phyloP scores from a whole-genome alignment of 2,329 filamentous ascomycete genomes.

The Phialophora chinensis region DNA sequence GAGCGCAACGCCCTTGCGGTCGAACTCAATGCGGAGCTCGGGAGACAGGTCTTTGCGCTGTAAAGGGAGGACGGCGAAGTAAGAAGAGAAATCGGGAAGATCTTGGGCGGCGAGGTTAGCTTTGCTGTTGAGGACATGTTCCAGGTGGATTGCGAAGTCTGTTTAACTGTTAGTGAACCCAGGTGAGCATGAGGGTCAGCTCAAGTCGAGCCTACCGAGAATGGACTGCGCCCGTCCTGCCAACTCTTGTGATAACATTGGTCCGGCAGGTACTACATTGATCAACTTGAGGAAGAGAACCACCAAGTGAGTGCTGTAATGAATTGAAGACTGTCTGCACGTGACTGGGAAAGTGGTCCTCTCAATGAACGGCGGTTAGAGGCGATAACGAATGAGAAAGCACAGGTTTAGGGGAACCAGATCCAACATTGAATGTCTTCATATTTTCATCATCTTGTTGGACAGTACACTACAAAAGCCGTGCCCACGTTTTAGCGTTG shows the following conservation, averaged over 20 bases:
- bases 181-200: neutral
- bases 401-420: neutral
- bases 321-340: neutral
- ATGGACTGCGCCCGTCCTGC: conserved; percentile 28
- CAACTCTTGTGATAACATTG: conserved; percentile 25
- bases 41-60: conserved; percentile 30
- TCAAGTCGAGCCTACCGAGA: conserved; percentile 24
- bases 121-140: conserved; percentile 23
- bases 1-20: conserved; percentile 44
- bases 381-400: neutral
- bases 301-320: neutral
- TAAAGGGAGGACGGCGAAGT: conserved; percentile 33
- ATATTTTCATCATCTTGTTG: conserved; percentile 5
- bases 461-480: conserved; percentile 20
- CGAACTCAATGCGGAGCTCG: conserved; percentile 36
- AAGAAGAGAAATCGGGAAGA: conserved; percentile 31
- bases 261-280: neutral
- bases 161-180: conserved; percentile 9
- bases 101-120: conserved; percentile 7
- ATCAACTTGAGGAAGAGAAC: neutral
- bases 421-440: neutral
- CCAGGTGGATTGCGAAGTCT: conserved; percentile 41
- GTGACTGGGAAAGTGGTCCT: neutral
- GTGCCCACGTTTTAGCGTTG: conserved; percentile 30
- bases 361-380: neutral